Percentiles rank a stretch among this genome's conserved stretches.
Conservation (phyloP, 805 yeast species). For the Kregervanrija fluxuum region DNA sequence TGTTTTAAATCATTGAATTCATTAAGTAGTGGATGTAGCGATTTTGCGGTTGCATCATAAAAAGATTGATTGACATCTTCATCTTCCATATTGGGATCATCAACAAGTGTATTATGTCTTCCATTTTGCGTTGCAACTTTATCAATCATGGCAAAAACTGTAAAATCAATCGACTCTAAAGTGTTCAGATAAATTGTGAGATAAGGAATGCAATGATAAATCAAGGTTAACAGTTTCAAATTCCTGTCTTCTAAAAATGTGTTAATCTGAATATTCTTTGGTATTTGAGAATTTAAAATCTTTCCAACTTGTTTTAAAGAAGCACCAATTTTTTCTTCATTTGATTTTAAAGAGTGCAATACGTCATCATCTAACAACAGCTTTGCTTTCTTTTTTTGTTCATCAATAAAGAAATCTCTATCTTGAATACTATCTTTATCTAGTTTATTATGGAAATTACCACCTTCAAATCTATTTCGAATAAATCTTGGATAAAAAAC, state of each 20-base stretch:
- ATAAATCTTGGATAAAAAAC: constrained; percentile 66
- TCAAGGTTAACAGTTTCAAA: constrained; percentile 42
- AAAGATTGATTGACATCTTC: constrained; percentile 19
- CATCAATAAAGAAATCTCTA: constrained; percentile 25
- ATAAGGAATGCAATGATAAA: constrained; percentile 46
- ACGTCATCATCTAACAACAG: constrained; percentile 45
- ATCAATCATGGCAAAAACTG: constrained; percentile 36
- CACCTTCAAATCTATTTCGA: constrained; percentile 62
- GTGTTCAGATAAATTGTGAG: constrained; percentile 44
- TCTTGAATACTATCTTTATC: constrained; percentile 26
- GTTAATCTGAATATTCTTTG: constrained; percentile 16
- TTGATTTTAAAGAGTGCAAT: constrained; percentile 29
- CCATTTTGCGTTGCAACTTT: constrained; percentile 16
- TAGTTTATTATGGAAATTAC: constrained; percentile 73
- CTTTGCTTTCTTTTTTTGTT: constrained; percentile 23
- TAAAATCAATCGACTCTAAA: constrained; percentile 55
- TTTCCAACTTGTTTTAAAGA: constrained; percentile 36
- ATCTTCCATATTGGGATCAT: constrained; percentile 6
- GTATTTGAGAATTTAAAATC: constrained; percentile 33
- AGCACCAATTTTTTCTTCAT: constrained; percentile 31
- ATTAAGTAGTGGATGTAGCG: constrained; percentile 40
- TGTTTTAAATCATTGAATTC: constrained; percentile 76
- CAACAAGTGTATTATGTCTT: constrained; percentile 16
- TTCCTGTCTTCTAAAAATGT: constrained; percentile 35
- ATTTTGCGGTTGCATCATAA: constrained; percentile 27